Percentiles rank a stretch among this genome's conserved stretches.
Evolutionary conservation across 139 green algal species (phyloP).

Genomic region (Tetraselmis chui): DNA sequence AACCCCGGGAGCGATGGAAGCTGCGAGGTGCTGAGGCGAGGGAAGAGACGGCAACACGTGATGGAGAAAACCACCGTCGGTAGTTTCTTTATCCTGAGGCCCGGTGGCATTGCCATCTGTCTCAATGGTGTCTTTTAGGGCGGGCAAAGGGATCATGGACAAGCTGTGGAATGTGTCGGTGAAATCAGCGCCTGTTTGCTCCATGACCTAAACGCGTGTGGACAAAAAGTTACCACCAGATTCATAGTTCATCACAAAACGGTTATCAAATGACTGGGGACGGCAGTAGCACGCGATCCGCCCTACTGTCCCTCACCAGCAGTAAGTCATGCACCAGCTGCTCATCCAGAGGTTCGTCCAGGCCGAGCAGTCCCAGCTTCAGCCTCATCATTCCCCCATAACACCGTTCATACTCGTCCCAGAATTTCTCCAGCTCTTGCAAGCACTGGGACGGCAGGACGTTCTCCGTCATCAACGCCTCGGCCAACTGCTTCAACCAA

Average conservation of each 20-base stretch:
- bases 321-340: neutral
- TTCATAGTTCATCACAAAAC: too few species aligned
- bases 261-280: too few species aligned
- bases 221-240: too few species aligned
- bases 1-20: neutral
- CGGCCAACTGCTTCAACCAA: neutral
- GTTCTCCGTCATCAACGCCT: slow-evolving; percentile 1
- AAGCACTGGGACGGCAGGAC: neutral
- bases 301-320: neutral
- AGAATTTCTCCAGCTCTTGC: neutral
- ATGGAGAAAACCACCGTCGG: neutral
- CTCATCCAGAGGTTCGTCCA: neutral
- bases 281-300: too few species aligned
- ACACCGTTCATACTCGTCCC: neutral
- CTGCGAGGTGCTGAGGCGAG: neutral
- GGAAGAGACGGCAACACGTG: neutral
- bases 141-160: neutral
- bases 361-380: neutral
- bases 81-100: too few species aligned
- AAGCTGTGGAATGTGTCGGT: neutral
- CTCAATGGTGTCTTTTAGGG: neutral
- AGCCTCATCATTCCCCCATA: neutral
- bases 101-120: too few species aligned
- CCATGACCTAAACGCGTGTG: neutral
- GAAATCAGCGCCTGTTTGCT: neutral